Evolutionary conservation across 163 green algal species (phyloP), one percentile per base, ranked within the genome.

Genomic region (Chloromonas sp.): DNA sequence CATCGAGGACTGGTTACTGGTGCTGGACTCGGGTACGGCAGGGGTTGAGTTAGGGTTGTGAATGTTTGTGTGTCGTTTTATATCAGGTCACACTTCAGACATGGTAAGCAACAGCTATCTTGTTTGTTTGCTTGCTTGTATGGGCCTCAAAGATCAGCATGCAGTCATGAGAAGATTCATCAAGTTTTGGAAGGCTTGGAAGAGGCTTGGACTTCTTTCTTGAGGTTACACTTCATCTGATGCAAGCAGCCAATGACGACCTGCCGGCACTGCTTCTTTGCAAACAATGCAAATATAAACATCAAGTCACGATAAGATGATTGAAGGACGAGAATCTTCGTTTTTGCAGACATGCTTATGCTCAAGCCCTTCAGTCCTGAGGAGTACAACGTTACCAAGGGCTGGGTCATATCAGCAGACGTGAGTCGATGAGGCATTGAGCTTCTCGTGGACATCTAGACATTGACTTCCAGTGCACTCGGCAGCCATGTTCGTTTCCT

Each of bases 301-400:
- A 8, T 76, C 66, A 11, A 76, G 8, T 76, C 8, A n/a, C 66
- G 66, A 76, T 8, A 11, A 8, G 11, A 76, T 8, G 66, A n/a
- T 8, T 8, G 8, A 76, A n/a, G 66, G 8, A 76, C 11, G 66
- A 11, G 8, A n/a, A 59, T 14, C 71, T 79, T 14, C 71, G 11
- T 36, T 11, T 58, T 14, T 70, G 66, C 89, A 15, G 94, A 97
- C 88, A 96, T 96, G 94, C 83, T 95, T 58, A 83, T 97, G 14
- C 86, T 85, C 2, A 88, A 84, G 59, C 86, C 88, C 0, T 91
- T 96, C 83, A 70, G 84, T 13, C 89, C 88, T 61, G 87, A 96
- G 87, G 91, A 94, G 0, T 94, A 93, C 84, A 91, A 94, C 58
- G 84, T 95, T 36, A 88, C 80, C 1, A 76, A 76, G 1, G 90